A percentile compares a stretch with the other conserved stretches of the same genome.
Conservation (phyloP, 768 basidiomycete species). For the Cystobasidiopsis lactophilus region DNA sequence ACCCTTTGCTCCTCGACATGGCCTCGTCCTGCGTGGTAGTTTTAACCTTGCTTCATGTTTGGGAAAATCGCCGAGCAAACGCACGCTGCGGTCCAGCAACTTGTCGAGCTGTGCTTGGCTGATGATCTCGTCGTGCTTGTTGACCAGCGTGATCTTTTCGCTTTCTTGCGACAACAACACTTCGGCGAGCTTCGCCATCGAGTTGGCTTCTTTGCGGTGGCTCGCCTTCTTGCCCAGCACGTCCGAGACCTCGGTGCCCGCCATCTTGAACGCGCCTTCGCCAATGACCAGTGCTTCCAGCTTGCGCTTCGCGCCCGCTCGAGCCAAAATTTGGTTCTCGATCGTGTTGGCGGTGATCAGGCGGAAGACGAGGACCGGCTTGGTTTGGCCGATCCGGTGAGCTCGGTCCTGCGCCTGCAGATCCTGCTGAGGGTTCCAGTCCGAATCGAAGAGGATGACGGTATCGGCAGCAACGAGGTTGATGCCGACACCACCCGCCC, state of each 20-base stretch:
- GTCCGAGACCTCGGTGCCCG: constrained; percentile 32
- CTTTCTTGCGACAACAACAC: constrained; percentile 41
- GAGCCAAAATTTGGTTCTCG: constrained; percentile 82
- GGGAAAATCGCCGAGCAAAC: background rate
- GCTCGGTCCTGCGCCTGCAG: constrained; percentile 89
- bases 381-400: constrained; percentile 98
- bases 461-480: constrained; percentile 93
- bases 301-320: constrained; percentile 35
- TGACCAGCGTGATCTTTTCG: constrained; percentile 72
- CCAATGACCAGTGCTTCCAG: constrained; percentile 90
- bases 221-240: constrained; percentile 15
- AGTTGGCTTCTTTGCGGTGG: constrained; percentile 1
- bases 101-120: constrained; percentile 58
- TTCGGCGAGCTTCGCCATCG: constrained; percentile 2
- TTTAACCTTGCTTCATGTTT: background rate
- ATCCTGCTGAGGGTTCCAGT: constrained; percentile 86
- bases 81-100: constrained; percentile 47
- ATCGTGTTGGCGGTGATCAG: constrained; percentile 97
- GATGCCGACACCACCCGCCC: constrained; percentile 60
- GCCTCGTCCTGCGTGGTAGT: constrained; percentile 2
- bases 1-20: constrained; percentile 6
- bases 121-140: constrained; percentile 49
- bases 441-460: constrained; percentile 55
- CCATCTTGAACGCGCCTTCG: constrained; percentile 34
- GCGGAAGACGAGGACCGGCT: constrained; percentile 83